Base-by-base conservation (phyloP, 2,329 filamentous ascomycete species). In the Penicillium sp. region DNA sequence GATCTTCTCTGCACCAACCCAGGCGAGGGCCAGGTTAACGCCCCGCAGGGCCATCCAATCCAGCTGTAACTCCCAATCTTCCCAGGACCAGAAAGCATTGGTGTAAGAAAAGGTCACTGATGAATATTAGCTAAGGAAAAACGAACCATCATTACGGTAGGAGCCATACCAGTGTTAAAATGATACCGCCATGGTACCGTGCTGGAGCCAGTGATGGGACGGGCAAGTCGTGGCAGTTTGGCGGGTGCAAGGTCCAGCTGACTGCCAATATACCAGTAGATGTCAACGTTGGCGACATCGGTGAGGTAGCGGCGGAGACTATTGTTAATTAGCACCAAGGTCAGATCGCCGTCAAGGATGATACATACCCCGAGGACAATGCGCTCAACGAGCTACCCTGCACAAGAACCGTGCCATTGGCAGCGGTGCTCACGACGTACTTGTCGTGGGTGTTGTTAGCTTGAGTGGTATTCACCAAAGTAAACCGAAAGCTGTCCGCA, bases 101-200 rank as follows among this genome's bases (percentile, higher is more conserved):
- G 81, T 82, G 62, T 84, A 84, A 1, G 80, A 83, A 65, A 82
- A 83, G 0, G 81, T 84, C 2, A 84, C 82, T 78, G 14, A 14
- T 47, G n/a, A 6, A 20, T 47, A 31, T 31, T 31, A 47, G 43
- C 15, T 17, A 31, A 17, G 4, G 11, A 34, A 17, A 14, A 45
- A 12, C 0, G 14, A 10, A 22, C 3, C 6, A 15, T 15, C 28
- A 34, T 17, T n/a, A 1, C n/a, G 11, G 28, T n/a, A 20, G 15
- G 17, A 35, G 31, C 5, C 66, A 35, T 60, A 80, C 78, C 78
- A 2, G 80, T 82, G 60, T 83, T 83, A 64, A 83, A 82, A 63
- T 82, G 78, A 63, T 83, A 83, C 51, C 79, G 69, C 75, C 77
- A 82, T 2, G 78, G 77, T 34, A 82, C 78, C 20, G 76, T 71